These are phyloP conservation scores for Ramicandelaber brevisporus DNA, from an alignment of 192 early-diverging fungal genomes.

Conservation along the genomic window DNA sequence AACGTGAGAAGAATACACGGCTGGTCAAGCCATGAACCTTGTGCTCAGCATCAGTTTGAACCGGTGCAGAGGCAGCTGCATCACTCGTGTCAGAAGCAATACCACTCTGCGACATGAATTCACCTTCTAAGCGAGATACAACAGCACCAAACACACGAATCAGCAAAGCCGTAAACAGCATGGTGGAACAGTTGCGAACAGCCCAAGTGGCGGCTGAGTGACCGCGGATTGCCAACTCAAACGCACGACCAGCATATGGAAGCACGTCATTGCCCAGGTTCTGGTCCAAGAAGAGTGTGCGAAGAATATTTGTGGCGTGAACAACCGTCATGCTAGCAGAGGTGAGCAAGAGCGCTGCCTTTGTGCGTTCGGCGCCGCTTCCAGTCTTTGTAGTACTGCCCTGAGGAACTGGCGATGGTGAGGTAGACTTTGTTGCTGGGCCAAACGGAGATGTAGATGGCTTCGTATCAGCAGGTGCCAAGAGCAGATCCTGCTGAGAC, in stretches of 20 bases:
- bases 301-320: slow-evolving; percentile 76
- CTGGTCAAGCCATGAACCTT: too few species aligned
- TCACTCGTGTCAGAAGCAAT: too few species aligned
- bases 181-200: slow-evolving; percentile 77
- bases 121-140: slow-evolving; percentile 44
- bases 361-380: too few species aligned
- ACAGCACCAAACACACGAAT: slow-evolving; percentile 68
- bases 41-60: too few species aligned
- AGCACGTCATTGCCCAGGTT: slow-evolving; percentile 43
- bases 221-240: slow-evolving; percentile 50
- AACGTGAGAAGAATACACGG: too few species aligned
- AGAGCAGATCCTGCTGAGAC: neutral
- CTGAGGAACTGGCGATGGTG: slow-evolving; percentile 19
- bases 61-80: too few species aligned
- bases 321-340: slow-evolving; percentile 86
- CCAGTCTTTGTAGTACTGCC: too few species aligned
- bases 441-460: too few species aligned
- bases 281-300: slow-evolving; percentile 62
- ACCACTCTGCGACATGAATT: slow-evolving; percentile 18
- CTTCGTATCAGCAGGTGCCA: too few species aligned
- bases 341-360: too few species aligned
- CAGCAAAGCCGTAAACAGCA: slow-evolving; percentile 70
- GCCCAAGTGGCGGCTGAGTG: slow-evolving; percentile 67
- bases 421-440: too few species aligned
- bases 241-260: slow-evolving; percentile 47